Evolutionary conservation across 2,329 filamentous ascomycete genomes (phyloP), one percentile per base, ranked within the genome.

Genomic region (Sporothrix inflata): DNA sequence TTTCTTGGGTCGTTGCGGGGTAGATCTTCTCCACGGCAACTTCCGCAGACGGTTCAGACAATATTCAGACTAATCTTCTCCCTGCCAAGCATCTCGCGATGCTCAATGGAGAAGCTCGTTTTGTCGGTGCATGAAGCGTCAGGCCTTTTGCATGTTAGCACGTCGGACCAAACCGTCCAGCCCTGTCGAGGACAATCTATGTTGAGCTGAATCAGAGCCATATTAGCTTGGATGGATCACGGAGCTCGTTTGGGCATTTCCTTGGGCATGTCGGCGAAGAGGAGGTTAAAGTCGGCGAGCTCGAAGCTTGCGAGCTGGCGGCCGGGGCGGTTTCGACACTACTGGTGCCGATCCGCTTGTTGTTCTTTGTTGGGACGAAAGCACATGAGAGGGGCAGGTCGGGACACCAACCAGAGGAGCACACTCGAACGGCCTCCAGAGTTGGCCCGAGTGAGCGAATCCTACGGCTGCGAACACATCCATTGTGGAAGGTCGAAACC

Each of bases 1-100:
- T 7, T 61, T 63, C 11, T 42, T 42, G 57, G 57, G 38, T 63
- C n/a, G 57, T 42, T 63, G 57, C 57, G 57, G 57, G 57, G 57
- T 42, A 14, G n/a, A 42, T 42, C n/a, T 12, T 11, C n/a, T 14
- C 8, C 4, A 16, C 57, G 57, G 57, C 19, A 61, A n/a, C 12
- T 61, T 38, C 57, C 57, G 57, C 40, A 19, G n/a, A n/a, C n/a
- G n/a, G n/a, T n/a, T n/a, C n/a, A n/a, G n/a, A n/a, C n/a, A n/a
- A n/a, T n/a, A n/a, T n/a, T n/a, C n/a, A n/a, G 3, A 34, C 6
- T 34, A 34, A 34, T 6, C 47, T 3, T 49, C 6, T 19, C n/a
- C n/a, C 19, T 49, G 16, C 19, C 47, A 49, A 21, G n/a, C 34
- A 19, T 63, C 3, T 11, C 30, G 38, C 34, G 57, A 63, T 21